Percentiles rank a stretch among this genome's conserved stretches.
Conservation (phyloP, 345 rosid genomes). For the Salix udensis region DNA sequence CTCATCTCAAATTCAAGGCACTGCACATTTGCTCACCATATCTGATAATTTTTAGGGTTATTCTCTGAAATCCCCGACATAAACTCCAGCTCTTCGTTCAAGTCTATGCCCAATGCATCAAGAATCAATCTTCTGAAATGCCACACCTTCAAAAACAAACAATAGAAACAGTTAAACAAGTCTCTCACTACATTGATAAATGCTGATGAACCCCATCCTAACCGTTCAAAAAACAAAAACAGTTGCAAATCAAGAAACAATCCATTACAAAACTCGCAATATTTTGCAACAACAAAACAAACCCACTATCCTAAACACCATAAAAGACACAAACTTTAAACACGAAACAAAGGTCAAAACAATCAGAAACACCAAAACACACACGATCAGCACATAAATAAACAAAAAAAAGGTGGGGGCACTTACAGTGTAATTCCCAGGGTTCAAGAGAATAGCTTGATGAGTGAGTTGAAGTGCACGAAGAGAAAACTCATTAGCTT, state of each 20-base stretch:
- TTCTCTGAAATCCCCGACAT: slow-evolving; percentile 51
- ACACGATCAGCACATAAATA: background rate
- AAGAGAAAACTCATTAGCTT: slow-evolving; percentile 67
- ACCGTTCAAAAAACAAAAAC: background rate
- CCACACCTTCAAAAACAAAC: slow-evolving; percentile 66
- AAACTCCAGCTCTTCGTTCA: slow-evolving; percentile 53
- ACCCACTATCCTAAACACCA: background rate
- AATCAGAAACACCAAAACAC: background rate
- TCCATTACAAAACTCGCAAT: background rate
- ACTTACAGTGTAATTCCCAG: slow-evolving; percentile 85
- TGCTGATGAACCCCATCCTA: background rate
- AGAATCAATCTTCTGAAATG: slow-evolving; percentile 76
- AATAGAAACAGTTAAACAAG: background rate
- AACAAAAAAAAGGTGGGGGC: background rate
- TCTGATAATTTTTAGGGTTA: slow-evolving; percentile 82
- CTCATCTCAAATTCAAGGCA: background rate
- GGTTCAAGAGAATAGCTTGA: slow-evolving; percentile 54
- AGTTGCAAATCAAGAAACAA: background rate
- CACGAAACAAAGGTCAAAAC: background rate
- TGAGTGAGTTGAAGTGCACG: slow-evolving; percentile 68
- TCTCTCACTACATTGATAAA: background rate
- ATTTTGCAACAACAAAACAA: background rate
- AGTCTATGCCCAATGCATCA: slow-evolving; percentile 44
- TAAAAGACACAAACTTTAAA: background rate
- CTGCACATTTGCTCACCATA: slow-evolving; percentile 50